Percentiles rank a stretch among this genome's conserved stretches.
Evolutionary conservation across 495 filamentous ascomycete species (phyloP).

Genomic region (Aspergillus ellipticus): DNA sequence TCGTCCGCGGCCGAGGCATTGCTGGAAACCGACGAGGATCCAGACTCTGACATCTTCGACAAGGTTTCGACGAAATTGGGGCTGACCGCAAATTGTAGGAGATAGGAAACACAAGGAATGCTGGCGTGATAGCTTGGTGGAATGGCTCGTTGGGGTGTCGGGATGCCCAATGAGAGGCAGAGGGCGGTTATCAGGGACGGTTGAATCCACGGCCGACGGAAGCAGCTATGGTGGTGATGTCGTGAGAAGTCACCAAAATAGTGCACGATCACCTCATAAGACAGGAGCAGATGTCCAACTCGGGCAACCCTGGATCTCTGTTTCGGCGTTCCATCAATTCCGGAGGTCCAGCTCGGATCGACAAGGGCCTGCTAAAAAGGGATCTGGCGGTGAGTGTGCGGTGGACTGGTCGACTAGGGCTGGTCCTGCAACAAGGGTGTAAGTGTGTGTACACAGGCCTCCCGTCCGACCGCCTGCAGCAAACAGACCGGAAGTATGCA

Average conservation of each 20-base stretch:
- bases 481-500: neutral
- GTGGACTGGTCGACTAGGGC: neutral
- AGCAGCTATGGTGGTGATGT: neutral
- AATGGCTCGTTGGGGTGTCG: neutral
- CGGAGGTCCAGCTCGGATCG: neutral
- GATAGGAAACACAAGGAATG: neutral
- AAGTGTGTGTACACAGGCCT: neutral
- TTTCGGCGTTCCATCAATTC: neutral
- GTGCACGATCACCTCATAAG: slow-evolving; percentile 11
- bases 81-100: neutral
- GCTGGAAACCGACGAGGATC: slow-evolving; percentile 28
- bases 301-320: neutral
- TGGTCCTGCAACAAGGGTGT: neutral
- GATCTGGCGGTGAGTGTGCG: slow-evolving; percentile 4
- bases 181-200: neutral
- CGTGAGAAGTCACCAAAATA: slow-evolving; percentile 8
- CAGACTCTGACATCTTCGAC: slow-evolving; percentile 31
- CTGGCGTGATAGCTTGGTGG: neutral
- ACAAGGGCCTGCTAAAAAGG: neutral
- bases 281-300: neutral
- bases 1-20: slow-evolving; percentile 10
- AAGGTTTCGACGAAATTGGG: neutral
- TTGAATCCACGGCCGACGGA: neutral
- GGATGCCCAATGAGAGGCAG: neutral
- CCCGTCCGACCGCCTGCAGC: neutral